phyloP scores from a whole-genome alignment of 306 rosid genomes.

The Quercus berberidifolia region DNA sequence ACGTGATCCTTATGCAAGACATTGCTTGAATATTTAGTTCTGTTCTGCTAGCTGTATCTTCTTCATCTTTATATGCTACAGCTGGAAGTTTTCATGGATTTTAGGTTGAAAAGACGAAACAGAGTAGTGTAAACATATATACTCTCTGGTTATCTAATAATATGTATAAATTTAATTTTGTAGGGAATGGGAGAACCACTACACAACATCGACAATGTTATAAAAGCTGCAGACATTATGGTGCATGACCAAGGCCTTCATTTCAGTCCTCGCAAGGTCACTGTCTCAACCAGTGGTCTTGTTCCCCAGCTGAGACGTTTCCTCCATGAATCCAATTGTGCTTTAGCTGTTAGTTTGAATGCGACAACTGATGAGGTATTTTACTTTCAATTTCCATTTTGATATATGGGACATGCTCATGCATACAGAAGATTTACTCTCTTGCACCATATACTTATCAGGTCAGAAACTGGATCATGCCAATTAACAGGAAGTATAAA shows the following conservation, averaged over 20 bases:
- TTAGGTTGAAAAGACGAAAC: neutral
- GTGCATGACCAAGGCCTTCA: slow-evolving; percentile 90
- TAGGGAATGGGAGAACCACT: slow-evolving; percentile 99
- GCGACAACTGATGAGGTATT: slow-evolving; percentile 92
- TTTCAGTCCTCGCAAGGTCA: slow-evolving; percentile 93
- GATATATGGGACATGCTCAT: slow-evolving; percentile 6
- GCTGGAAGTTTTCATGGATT: neutral
- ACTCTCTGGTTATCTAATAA: slow-evolving; percentile 21
- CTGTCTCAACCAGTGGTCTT: slow-evolving; percentile 95
- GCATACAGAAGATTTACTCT: slow-evolving; percentile 8
- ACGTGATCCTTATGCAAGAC: neutral
- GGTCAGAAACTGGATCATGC: slow-evolving; percentile 98
- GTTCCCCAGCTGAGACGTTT: slow-evolving; percentile 87
- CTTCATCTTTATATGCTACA: neutral
- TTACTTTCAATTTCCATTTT: slow-evolving; percentile 9
- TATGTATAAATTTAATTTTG: slow-evolving; percentile 10
- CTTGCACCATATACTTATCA: slow-evolving; percentile 32
- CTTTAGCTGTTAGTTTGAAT: slow-evolving; percentile 94
- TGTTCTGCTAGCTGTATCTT: neutral
- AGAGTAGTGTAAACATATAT: neutral
- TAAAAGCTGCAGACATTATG: slow-evolving; percentile 86
- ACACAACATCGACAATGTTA: slow-evolving; percentile 90
- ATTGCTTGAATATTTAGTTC: neutral
- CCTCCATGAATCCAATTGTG: slow-evolving; percentile 72
- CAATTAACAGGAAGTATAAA: slow-evolving; percentile 82